phyloP scores from a whole-genome alignment of 2,329 filamentous ascomycete species.

The Botrytis paeoniae region DNA sequence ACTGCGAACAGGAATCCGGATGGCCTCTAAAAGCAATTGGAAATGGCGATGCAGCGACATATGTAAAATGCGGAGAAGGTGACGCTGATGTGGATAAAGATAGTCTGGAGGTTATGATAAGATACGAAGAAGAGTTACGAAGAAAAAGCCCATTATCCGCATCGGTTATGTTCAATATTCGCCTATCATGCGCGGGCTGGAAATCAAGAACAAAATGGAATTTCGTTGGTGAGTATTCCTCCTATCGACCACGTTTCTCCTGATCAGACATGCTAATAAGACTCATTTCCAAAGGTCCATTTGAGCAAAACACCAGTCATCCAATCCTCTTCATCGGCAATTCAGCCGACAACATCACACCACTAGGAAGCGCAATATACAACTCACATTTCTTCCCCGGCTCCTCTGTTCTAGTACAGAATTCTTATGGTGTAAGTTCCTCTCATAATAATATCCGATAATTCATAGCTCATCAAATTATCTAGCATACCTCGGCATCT shows the following conservation, averaged over 20 bases:
- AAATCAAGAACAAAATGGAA: constrained; percentile 6
- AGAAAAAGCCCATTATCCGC: constrained; percentile 16
- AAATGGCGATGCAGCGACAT: constrained; percentile 31
- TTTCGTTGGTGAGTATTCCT: neutral
- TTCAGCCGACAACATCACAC: constrained; percentile 40
- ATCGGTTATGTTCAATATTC: neutral
- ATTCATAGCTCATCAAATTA: neutral
- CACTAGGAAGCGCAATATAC: constrained; percentile 34
- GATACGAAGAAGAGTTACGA: constrained; percentile 35
- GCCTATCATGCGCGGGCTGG: constrained; percentile 24
- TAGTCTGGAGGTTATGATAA: constrained; percentile 39
- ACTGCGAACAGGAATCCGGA: constrained; percentile 24
- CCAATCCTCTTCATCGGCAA: constrained; percentile 42
- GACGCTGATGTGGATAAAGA: constrained; percentile 41
- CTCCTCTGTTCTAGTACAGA: neutral
- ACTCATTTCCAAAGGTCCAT: constrained; percentile 24
- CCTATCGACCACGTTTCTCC: neutral
- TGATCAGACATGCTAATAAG: neutral
- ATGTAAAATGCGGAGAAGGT: constrained; percentile 45
- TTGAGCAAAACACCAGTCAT: constrained; percentile 37
- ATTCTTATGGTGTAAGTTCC: neutral
- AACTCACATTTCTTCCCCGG: neutral
- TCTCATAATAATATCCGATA: neutral
- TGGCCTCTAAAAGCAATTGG: constrained; percentile 30
- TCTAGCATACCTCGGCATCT: neutral